A percentile compares a stretch with the other conserved stretches of the same genome.
phyloP scores from a whole-genome alignment of 495 filamentous ascomycete genomes.

The Talaromyces thailandensis region DNA sequence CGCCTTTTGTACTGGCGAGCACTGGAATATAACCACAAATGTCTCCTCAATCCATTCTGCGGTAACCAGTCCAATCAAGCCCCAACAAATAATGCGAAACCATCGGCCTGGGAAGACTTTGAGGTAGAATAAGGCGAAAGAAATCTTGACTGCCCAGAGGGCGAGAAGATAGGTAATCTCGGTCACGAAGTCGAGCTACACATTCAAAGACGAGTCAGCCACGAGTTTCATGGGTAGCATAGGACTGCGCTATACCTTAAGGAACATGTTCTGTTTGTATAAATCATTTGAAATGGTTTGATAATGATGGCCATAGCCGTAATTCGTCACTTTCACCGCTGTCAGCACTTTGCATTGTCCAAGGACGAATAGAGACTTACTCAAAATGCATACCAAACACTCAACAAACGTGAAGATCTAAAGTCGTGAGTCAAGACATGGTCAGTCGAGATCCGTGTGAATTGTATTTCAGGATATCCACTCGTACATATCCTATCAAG shows the following conservation, averaged over 20 bases:
- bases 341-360: not conserved
- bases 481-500: constrained; percentile 13
- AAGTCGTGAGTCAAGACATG: not conserved
- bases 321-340: constrained; percentile 13
- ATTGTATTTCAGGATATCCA: not conserved
- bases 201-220: not conserved
- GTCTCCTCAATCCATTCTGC: constrained; percentile 12
- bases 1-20: constrained; percentile 14
- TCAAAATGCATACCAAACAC: constrained; percentile 12
- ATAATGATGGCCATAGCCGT: constrained; percentile 17
- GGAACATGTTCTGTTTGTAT: constrained; percentile 9
- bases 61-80: constrained; percentile 7
- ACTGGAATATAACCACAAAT: constrained; percentile 16
- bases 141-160: constrained; percentile 15
- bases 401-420: constrained; percentile 14
- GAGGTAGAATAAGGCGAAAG: constrained; percentile 17
- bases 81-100: constrained; percentile 12
- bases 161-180: constrained; percentile 13
- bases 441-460: not conserved
- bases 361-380: constrained; percentile 6
- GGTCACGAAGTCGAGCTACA: constrained; percentile 16
- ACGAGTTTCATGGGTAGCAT: not conserved
- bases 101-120: constrained; percentile 12
- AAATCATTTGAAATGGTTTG: constrained; percentile 6
- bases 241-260: constrained; percentile 10